Evolutionary conservation across 257 asterid species (phyloP), one percentile per base, ranked within the genome.

Genomic region (Nicotiana paniculata): DNA sequence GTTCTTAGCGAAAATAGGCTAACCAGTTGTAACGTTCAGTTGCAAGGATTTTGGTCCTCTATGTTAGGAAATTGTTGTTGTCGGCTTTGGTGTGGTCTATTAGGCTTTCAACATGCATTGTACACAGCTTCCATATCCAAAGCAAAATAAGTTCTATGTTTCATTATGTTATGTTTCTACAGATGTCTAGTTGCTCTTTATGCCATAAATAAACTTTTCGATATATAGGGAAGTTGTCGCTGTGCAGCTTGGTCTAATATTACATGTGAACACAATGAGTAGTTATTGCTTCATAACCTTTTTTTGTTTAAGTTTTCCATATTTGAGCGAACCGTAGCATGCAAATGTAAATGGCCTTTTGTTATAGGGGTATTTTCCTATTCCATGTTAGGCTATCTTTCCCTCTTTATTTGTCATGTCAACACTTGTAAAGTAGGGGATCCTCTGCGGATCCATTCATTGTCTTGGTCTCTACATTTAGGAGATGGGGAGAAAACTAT

Each of bases 91-190:
- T 51, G 43, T 75, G 63, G 21, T 72, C 58, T n/a, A 37, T 66
- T 46, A 81, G 77, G 37, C 6, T 79, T 39, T 63, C 70, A 28
- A 6, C 57, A 46, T 86, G 83, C 69, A 74, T 15, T 85, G 80
- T 82, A 78, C 55, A 85, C 84, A 82, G 55, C 84, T 82, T 82
- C 16, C 15, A 39, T 75, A 15, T 51, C 63, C 79, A 75, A 75
- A 26, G 63, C 79, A 75, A 51, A 51, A 51, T 75, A 51, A 75
- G 53, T 26, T 51, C 63, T 51, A 75, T 74, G 46, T 28, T 51
- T 74, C 43, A 39, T 46, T 68, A 12, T 39, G 7, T 46, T 68
- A 12, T 39, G 2, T 39, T 39, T 7, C 11, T 8, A 43, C 8
- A 43, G 11, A 7, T 43, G 11, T 2, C 10, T 8, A 7, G 1